These are phyloP conservation scores for Prunus yedoensis DNA, from an alignment of 331 rosid genomes.

Conservation along the genomic window DNA sequence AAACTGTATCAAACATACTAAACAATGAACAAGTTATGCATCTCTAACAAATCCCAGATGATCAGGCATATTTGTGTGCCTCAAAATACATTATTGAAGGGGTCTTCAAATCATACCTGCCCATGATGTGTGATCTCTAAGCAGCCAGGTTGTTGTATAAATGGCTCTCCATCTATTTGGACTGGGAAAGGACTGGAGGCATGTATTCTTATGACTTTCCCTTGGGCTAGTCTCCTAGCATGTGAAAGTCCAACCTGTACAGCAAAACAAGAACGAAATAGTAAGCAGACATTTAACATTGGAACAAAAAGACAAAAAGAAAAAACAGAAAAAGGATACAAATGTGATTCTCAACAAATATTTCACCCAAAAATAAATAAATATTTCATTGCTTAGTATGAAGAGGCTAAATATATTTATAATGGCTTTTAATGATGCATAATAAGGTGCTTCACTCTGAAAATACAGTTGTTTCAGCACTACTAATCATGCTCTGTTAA, in stretches of 20 bases:
- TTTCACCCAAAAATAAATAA: not conserved
- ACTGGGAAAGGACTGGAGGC: slow-evolving; percentile 77
- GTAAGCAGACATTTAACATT: slow-evolving; percentile 16
- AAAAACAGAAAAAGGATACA: not conserved
- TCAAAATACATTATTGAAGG: not conserved
- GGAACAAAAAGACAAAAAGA: not conserved
- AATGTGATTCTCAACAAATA: not conserved
- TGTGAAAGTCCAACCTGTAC: slow-evolving; percentile 79
- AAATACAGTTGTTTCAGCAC: too few species aligned
- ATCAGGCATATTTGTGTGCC: not conserved
- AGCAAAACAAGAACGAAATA: slow-evolving; percentile 17
- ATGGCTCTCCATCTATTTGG: slow-evolving; percentile 85
- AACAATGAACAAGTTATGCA: not conserved
- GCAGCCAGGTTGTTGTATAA: slow-evolving; percentile 71
- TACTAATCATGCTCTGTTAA: too few species aligned
- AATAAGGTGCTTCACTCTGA: not conserved
- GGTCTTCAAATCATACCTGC: slow-evolving; percentile 50
- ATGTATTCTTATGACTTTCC: slow-evolving; percentile 61
- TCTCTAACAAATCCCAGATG: not conserved
- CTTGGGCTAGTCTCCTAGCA: slow-evolving; percentile 82
- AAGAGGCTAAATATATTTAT: not conserved
- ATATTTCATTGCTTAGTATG: too few species aligned
- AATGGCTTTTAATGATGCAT: not conserved
- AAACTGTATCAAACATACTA: not conserved
- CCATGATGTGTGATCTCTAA: slow-evolving; percentile 65